Conservation (phyloP, 805 yeast species). For the Candida dajiaensis region DNA sequence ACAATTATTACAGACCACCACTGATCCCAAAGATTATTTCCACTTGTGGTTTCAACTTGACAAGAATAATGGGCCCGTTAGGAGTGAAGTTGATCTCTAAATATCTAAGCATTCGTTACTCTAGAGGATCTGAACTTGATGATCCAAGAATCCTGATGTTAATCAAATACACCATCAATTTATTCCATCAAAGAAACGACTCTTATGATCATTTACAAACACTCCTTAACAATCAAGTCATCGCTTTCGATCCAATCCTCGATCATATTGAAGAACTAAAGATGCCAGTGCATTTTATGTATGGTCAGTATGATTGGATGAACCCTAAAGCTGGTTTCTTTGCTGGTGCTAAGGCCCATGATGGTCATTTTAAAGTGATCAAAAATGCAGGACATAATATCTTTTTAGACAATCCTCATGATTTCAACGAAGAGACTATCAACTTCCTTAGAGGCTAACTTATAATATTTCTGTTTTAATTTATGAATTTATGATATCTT, state of each 20-base stretch:
- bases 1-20: conserved; percentile 21
- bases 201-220: conserved; percentile 13
- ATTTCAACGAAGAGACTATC: conserved; percentile 44
- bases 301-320: conserved; percentile 78
- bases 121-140: conserved; percentile 18
- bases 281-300: conserved; percentile 30
- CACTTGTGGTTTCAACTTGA: conserved; percentile 37
- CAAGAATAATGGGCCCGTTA: conserved; percentile 40
- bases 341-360: conserved; percentile 17
- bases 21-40: conserved; percentile 28
- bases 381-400: conserved; percentile 69
- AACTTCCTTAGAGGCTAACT: conserved; percentile 20
- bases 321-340: conserved; percentile 44
- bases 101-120: conserved; percentile 7
- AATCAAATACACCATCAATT: conserved; percentile 16
- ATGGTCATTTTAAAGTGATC: conserved; percentile 25
- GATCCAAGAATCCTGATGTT: conserved; percentile 14
- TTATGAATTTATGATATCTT: neutral
- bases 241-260: conserved; percentile 59
- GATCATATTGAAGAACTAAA: conserved; percentile 43
- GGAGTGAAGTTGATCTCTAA: conserved; percentile 32
- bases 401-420: conserved; percentile 57
- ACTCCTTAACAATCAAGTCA: conserved; percentile 27
- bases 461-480: neutral
- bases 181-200: conserved; percentile 19